Evolutionary conservation across 495 filamentous ascomycete genomes (phyloP), one percentile per base, ranked within the genome.

Genomic region (Neurospora sp.): DNA sequence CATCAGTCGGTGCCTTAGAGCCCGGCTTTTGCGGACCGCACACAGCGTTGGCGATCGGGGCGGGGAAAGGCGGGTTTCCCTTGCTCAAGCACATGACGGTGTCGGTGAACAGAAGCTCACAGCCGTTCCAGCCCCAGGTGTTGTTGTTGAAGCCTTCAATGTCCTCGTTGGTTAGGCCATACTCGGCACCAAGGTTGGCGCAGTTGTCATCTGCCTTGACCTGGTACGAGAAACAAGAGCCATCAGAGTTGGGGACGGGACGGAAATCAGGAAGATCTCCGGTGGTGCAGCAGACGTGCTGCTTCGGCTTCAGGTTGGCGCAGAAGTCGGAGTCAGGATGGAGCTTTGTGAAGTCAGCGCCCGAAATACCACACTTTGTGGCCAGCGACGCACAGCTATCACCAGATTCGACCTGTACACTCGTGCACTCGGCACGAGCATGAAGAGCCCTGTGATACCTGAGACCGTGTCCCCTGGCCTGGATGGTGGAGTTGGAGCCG

Each of bases 51-150:
- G 75, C 23, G 1, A 85, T 35, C 0, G 74, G 70, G 8, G 82
- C 76, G 1, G 87, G 88, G 77, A 88, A 75, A 0, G 86, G 86
- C 4, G 87, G 78, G 0, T 49, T 37, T 6, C 88, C 88, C 2
- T 75, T 73, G 75, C 86, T 88, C 3, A 90, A 49, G 74, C 88
- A 88, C 20, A 90, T 87, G 12, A 70, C 70, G 10, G 72, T 62
- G 5, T 72, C 75, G 0, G 39, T 31, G 54, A 62, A 62, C 54
- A 75, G 54, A 1, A 88, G 73, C 11, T 60, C 71, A 76, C 87
- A 89, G 44, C 84, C 85, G 20, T 69, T 76, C 85, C 86, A 88
- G 41, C 80, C 86, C 86, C 86, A 88, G 12, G 84, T 87, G 2
- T 82, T 74, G 31, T 80, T 80, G 78, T 88, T 88, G 71, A 74